These are phyloP conservation scores for Phyllostachys edulis DNA, from an alignment of 176 grass and related monocot genomes.

Conservation along the genomic window DNA sequence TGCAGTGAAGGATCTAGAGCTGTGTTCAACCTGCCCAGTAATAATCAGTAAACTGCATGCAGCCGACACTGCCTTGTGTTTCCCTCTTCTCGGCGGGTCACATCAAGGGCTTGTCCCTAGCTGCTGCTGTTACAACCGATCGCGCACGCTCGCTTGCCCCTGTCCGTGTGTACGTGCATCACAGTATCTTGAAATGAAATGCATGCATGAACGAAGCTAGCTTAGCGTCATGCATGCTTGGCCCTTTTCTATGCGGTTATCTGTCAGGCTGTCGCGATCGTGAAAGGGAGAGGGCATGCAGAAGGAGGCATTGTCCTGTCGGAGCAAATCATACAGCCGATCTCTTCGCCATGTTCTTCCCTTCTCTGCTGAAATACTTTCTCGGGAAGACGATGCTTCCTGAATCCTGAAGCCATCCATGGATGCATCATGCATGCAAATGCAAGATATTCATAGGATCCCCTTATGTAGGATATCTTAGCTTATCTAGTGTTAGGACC, in stretches of 20 bases:
- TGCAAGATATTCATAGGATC: neutral
- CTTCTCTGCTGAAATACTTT: neutral
- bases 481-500: too few species aligned
- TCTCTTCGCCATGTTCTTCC: conserved; percentile 16
- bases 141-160: neutral
- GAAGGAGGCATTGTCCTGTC: conserved; percentile 20
- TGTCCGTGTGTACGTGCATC: conserved; percentile 26
- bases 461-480: neutral
- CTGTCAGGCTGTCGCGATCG: conserved; percentile 44
- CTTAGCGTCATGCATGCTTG: neutral
- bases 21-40: neutral
- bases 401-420: neutral
- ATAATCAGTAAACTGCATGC: neutral
- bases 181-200: conserved; percentile 3
- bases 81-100: neutral
- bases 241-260: neutral
- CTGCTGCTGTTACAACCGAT: neutral
- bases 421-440: neutral
- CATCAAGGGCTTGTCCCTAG: neutral
- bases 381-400: neutral
- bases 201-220: neutral
- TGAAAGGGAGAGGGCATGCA: conserved; percentile 30
- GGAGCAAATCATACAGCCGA: conserved; percentile 37
- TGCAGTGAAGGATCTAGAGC: neutral
- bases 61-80: neutral